Evolutionary conservation across 805 yeast genomes (phyloP), one percentile per base, ranked within the genome.

Genomic region (Schwanniomyces yamadae): DNA sequence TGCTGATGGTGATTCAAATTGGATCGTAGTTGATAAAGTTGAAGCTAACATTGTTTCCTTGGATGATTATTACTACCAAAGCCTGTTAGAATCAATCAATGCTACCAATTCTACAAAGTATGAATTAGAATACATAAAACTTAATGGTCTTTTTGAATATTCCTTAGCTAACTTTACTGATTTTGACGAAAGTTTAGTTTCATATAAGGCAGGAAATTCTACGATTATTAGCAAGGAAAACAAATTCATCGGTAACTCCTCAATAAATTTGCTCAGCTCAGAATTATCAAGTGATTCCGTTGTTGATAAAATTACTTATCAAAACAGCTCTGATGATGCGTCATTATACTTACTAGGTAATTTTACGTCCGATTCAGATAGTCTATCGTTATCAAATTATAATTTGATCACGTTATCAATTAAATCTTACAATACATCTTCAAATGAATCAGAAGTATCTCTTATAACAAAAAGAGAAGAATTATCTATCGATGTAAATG

Each of bases 81-180:
- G 49, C 33, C 37, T 45, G 18, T 55, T 45, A 28, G 29, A 46
- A 5, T 40, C 46, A 4, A 25, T 28, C 22, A 48, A 42, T 13
- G 44, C 49, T 26, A 46, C 64, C 5, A 58, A 63, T 34, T 57
- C 63, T 1, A 50, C 67, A 3, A 41, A 34, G 14, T 27, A 23
- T 12, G 41, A 40, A 13, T 50, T 51, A 14, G 46, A 50, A 26
- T 41, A 54, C 23, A 48, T 79, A 22, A 51, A 68, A 2, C 55
- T 90, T 33, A 84, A 85, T 55, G 95, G 95, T 7, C 49, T 91
- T 14, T 87, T 91, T 52, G 96, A 91, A 61, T 93, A 82, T 57
- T 80, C 87, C 1, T 61, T 80, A 23, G 59, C 75, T 2, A 89
- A 89, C 55, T 87, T 84, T 55, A 63, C 68, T 2, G 33, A 50